A percentile compares a stretch with the other conserved stretches of the same genome.
Evolutionary conservation across 345 rosid genomes (phyloP).

Genomic region (Raphanus raphanistrum): DNA sequence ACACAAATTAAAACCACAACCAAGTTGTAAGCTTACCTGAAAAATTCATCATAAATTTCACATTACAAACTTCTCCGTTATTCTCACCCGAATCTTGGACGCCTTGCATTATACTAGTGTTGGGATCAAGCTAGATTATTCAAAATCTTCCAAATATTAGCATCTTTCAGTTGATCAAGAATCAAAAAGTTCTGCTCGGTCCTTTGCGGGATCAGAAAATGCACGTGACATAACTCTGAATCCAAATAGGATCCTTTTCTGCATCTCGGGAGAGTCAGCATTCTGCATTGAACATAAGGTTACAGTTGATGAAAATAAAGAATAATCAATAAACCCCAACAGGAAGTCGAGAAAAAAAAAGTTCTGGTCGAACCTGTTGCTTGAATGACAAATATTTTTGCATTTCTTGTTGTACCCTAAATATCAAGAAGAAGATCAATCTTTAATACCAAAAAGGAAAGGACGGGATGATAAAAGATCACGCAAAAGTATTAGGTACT

Average conservation of each 20-base stretch:
- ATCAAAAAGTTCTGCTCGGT: constrained; percentile 85
- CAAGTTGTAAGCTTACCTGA: constrained; percentile 8
- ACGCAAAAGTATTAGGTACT: constrained; percentile 24
- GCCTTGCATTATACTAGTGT: constrained; percentile 66
- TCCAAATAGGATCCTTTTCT: constrained; percentile 70
- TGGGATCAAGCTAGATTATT: constrained; percentile 70
- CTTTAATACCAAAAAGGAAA: constrained; percentile 37
- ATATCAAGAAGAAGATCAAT: constrained; percentile 51
- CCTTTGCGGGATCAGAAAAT: constrained; percentile 75
- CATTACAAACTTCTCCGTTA: background rate
- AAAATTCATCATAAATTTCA: background rate
- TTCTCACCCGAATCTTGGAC: constrained; percentile 66
- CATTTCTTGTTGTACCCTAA: constrained; percentile 98
- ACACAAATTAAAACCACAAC: constrained; percentile 27
- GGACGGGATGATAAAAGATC: constrained; percentile 19
- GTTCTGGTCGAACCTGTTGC: constrained; percentile 70
- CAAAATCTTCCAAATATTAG: constrained; percentile 89
- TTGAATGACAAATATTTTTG: constrained; percentile 78
- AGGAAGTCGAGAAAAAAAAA: background rate
- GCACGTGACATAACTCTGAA: constrained; percentile 87
- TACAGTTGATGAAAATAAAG: background rate
- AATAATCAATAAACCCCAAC: background rate
- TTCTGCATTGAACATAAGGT: constrained; percentile 54
- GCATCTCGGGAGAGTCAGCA: constrained; percentile 78
- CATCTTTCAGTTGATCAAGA: constrained; percentile 95